Evolutionary conservation across 345 rosid genomes (phyloP).

Genomic region (Dovyalis caffra): DNA sequence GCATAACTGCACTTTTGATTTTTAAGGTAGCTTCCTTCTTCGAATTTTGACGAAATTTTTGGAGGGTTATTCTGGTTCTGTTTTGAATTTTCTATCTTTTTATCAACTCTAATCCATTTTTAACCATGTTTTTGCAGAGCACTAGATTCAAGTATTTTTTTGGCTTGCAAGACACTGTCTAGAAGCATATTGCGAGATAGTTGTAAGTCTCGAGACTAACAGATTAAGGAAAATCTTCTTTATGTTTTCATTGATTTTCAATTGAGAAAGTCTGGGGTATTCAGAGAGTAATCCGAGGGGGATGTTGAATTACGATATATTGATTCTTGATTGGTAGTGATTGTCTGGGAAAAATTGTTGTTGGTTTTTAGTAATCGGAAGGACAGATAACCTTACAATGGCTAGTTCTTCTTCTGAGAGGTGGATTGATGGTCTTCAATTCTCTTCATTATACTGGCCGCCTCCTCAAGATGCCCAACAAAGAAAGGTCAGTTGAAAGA

Average conservation of each 20-base stretch:
- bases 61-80: background rate
- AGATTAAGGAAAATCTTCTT: background rate
- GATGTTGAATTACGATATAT: conserved; percentile 50
- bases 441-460: conserved; percentile 83
- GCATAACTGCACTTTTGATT: background rate
- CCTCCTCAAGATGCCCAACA: conserved; percentile 78
- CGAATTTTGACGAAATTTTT: background rate
- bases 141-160: background rate
- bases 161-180: background rate
- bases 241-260: background rate
- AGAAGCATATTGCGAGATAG: background rate
- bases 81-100: background rate
- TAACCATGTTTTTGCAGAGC: conserved; percentile 6
- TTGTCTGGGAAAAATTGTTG: background rate
- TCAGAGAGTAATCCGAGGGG: conserved; percentile 3
- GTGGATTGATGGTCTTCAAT: conserved; percentile 92
- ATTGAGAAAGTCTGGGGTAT: conserved; percentile 14
- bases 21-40: background rate
- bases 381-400: conserved; percentile 37
- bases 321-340: conserved; percentile 51
- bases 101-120: background rate
- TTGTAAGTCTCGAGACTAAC: background rate
- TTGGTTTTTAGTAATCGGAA: background rate
- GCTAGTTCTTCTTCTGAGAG: conserved; percentile 73
- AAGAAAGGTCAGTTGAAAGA: conserved; percentile 50